Evolutionary conservation across 2,329 filamentous ascomycete species (phyloP), one percentile per base, ranked within the genome.

Genomic region (Penicillium sp.): DNA sequence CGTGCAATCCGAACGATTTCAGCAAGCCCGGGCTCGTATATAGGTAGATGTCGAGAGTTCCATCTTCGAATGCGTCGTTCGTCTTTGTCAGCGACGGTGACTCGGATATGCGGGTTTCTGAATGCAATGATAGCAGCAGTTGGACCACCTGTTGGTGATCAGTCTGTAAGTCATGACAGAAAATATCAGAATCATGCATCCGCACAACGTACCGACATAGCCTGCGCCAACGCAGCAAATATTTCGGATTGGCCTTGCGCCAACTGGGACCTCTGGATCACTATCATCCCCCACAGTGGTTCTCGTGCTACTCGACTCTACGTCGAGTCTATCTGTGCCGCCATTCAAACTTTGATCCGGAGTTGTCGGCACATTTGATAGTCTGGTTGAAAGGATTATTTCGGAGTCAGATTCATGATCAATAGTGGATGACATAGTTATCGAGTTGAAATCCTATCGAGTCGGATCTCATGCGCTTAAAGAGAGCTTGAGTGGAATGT

Each of bases 1-100:
- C 61, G 55, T 25, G 57, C 55, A 12, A 59, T 44, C 9, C 60
- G 57, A 10, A 62, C 57, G 38, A 64, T 58, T 12, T 65, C 61
- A 6, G 67, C 63, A 10, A 71, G 39, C 12, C 67, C 68, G 0
- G 69, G 68, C 43, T 71, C 69, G n/a, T 61, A 56, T n/a, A 70
- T 56, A 0, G 68, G 69, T 29, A 64, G 54, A 23, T 57, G 60
- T 51, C 67, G 60, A 0, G 69, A 71, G 42, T 70, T 70, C 69
- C 69, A 71, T 15, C 63, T 58, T 6, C 57, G 49, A 35, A 70
- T 69, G 12, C 64, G 59, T 9, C 59, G 53, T 21, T 61, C 55
- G 45, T 71, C 63, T 6, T 57, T 56, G 48, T 71, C 69, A 13
- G 67, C 67, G 1, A 71, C 61, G n/a, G 58, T 63, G 42, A 71